A percentile compares a stretch with the other conserved stretches of the same genome.
Evolutionary conservation across 768 basidiomycete genomes (phyloP).

Genomic region (Obba rivulosa): DNA sequence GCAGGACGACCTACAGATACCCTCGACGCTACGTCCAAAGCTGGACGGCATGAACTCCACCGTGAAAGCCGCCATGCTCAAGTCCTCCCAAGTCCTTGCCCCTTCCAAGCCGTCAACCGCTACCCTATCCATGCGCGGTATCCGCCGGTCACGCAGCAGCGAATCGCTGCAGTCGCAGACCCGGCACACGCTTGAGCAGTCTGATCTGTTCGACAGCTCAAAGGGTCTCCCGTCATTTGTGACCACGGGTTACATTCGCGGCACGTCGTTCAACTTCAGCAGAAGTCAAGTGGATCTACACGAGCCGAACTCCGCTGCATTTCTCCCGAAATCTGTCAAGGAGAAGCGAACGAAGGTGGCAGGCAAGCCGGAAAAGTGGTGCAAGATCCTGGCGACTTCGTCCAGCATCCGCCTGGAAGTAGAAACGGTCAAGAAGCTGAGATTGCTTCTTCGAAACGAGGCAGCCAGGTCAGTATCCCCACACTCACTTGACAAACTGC

Average conservation of each 20-base stretch:
- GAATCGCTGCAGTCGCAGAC: constrained; percentile 61
- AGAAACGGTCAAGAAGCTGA: constrained; percentile 80
- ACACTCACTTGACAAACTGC: not conserved
- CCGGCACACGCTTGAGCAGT: constrained; percentile 9
- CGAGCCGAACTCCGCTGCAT: constrained; percentile 2
- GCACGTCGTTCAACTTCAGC: constrained; percentile 52
- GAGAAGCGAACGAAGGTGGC: constrained; percentile 39
- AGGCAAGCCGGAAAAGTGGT: constrained; percentile 51
- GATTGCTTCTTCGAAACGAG: constrained; percentile 86
- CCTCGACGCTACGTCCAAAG: constrained; percentile 69
- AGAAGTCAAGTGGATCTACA: constrained; percentile 1
- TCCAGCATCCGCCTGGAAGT: constrained; percentile 79
- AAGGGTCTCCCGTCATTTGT: constrained; percentile 2
- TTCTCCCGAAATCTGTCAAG: constrained; percentile 33
- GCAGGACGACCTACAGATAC: constrained; percentile 89
- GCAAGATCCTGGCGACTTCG: constrained; percentile 58
- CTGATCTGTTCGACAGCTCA: constrained; percentile 7
- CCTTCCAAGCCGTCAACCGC: constrained; percentile 29
- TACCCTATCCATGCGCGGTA: constrained; percentile 45
- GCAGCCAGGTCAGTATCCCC: constrained; percentile 58
- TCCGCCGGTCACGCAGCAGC: constrained; percentile 69
- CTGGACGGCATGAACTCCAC: constrained; percentile 75
- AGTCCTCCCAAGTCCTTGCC: constrained; percentile 68
- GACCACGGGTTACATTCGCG: constrained; percentile 31
- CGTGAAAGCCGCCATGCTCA: constrained; percentile 90